phyloP scores from a whole-genome alignment of 805 yeast species.

The Saccharomyces eubayanus region DNA sequence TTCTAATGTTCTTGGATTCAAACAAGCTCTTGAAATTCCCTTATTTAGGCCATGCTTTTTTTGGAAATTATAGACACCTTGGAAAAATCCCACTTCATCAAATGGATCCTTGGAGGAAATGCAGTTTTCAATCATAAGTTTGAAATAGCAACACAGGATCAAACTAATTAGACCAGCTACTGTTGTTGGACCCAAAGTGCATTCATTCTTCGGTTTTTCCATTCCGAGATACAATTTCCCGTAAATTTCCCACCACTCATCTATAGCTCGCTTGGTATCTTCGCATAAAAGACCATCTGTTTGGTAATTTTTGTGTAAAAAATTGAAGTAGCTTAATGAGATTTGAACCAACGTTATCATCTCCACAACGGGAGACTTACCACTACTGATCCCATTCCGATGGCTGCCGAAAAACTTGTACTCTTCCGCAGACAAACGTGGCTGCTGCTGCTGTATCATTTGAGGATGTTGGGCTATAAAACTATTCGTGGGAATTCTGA shows the following conservation, averaged over 20 bases:
- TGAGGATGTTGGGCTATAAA: neutral
- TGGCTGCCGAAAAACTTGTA: neutral
- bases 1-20: slow-evolving; percentile 50
- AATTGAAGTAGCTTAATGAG: slow-evolving; percentile 65
- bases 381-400: neutral
- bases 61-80: slow-evolving; percentile 69
- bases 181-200: slow-evolving; percentile 53
- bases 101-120: slow-evolving; percentile 75
- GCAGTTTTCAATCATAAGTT: slow-evolving; percentile 52
- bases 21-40: slow-evolving; percentile 37
- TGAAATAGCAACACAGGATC: slow-evolving; percentile 54
- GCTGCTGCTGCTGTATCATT: neutral
- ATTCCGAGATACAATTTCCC: slow-evolving; percentile 38
- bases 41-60: slow-evolving; percentile 45
- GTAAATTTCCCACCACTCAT: slow-evolving; percentile 73
- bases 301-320: slow-evolving; percentile 49
- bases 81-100: slow-evolving; percentile 60
- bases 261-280: slow-evolving; percentile 62
- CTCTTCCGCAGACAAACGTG: neutral
- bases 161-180: slow-evolving; percentile 77
- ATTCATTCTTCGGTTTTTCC: slow-evolving; percentile 36
- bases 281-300: slow-evolving; percentile 87
- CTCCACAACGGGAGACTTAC: slow-evolving; percentile 58
- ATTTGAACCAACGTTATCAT: slow-evolving; percentile 68
- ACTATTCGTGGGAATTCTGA: slow-evolving; percentile 39